Evolutionary conservation across 2,329 filamentous ascomycete species (phyloP), one percentile per base, ranked within the genome.

Genomic region (Rhynchosporium graminicola): DNA sequence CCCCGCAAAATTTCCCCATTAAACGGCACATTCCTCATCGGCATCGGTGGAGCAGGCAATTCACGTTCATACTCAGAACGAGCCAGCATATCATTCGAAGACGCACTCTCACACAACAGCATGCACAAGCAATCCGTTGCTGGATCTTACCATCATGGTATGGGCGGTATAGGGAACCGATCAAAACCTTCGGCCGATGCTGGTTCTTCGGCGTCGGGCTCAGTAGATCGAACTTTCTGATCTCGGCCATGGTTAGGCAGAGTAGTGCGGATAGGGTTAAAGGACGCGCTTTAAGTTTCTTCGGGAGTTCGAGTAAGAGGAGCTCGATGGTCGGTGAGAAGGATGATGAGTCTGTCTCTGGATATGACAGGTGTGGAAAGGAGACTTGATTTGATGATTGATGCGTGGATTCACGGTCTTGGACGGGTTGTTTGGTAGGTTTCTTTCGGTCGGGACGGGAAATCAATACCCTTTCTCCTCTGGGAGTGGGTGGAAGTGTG

Each of bases 131-230:
- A 46, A 43, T 29, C 28, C n/a, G 45, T 36, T n/a, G 54, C 56
- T 10, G 56, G 56, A 8, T 48, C 43, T 8, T 59, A 57, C 15
- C 57, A 67, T 48, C 40, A 62, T 36, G 65, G 65, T 6, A 67
- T 73, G 54, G 70, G 69, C 15, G 70, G 68, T 2, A 57, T 63
- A 10, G 71, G 71, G 5, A 73, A 72, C 55, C 62, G 57, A 50
- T 47, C 62, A 10, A 36, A 31, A 43, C 36, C 5, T 52, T 54
- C 36, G n/a, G 40, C 26, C 3, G 33, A 36, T 36, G 33, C 33
- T 36, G 29, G 50, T 15, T 54, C 48, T 13, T 36, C 40, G 20
- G 42, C 48, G 55, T 54, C 6, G 29, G 58, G 51, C 54, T 50
- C 56, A 12, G 55, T 57, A 20, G 46, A 8, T 59, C 59, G 12